These are phyloP conservation scores for Aspergillus sp. DNA, from an alignment of 2,329 filamentous ascomycete genomes.

Conservation along the genomic window DNA sequence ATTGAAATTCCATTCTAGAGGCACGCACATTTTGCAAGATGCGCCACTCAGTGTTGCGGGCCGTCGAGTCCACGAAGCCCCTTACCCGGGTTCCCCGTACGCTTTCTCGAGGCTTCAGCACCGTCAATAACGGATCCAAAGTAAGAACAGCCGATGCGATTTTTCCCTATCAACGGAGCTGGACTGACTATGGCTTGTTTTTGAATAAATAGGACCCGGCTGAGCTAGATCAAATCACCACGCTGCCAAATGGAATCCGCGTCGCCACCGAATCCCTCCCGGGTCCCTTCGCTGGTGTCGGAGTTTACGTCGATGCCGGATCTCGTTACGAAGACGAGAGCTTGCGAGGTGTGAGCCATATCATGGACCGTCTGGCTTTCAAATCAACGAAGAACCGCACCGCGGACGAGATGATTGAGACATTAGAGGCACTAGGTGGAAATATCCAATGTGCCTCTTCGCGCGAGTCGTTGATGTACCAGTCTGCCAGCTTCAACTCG, in stretches of 20 bases:
- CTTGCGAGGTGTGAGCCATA: constrained; percentile 87
- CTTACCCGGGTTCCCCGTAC: constrained; percentile 34
- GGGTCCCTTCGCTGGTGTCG: constrained; percentile 90
- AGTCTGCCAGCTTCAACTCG: constrained; percentile 95
- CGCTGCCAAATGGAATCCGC: constrained; percentile 85
- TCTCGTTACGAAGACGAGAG: constrained; percentile 88
- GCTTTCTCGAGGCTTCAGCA: constrained; percentile 37
- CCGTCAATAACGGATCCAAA: constrained; percentile 31
- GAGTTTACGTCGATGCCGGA: constrained; percentile 92
- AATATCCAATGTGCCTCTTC: constrained; percentile 97
- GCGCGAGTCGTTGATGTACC: constrained; percentile 96
- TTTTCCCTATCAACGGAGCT: not conserved
- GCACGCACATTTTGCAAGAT: constrained; percentile 24
- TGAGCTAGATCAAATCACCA: constrained; percentile 84
- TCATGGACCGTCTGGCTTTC: constrained; percentile 93
- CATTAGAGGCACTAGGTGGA: constrained; percentile 83
- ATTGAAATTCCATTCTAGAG: constrained; percentile 1
- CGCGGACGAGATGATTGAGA: constrained; percentile 82
- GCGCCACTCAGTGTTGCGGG: constrained; percentile 43
- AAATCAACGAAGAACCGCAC: constrained; percentile 74
- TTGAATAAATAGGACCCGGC: constrained; percentile 65
- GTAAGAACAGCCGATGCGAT: constrained; percentile 23
- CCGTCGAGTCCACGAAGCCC: constrained; percentile 39
- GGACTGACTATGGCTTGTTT: constrained; percentile 3
- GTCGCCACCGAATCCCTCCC: constrained; percentile 93